A percentile compares a stretch with the other conserved stretches of the same genome.
These are phyloP conservation scores for Theileria parva DNA, from an alignment of 169 alveolate species.

Conservation along the genomic window DNA sequence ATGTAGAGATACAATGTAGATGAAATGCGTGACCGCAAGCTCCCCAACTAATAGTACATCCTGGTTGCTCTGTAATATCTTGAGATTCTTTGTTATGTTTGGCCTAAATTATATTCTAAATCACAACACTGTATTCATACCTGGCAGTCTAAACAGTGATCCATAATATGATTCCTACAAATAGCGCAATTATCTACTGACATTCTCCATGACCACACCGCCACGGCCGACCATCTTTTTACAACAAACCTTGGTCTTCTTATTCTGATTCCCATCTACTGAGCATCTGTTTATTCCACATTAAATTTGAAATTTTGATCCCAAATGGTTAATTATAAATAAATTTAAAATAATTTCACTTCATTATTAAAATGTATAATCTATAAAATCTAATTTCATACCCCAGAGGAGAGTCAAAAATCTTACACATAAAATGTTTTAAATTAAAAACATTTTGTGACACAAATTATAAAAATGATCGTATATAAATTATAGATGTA, in stretches of 20 bases:
- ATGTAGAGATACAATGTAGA: conserved; percentile 97
- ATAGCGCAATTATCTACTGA: conserved; percentile 99
- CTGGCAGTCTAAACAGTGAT: conserved; percentile 96
- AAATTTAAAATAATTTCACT: background rate
- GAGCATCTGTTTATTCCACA: background rate
- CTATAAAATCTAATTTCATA: background rate
- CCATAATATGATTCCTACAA: conserved; percentile 98
- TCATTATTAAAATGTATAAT: background rate
- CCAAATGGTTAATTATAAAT: background rate
- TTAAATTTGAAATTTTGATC: background rate
- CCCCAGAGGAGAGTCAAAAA: conserved; percentile 1
- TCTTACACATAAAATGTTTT: background rate
- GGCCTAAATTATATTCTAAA: conserved; percentile 9
- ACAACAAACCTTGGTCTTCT: conserved; percentile 67
- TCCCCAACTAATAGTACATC: conserved; percentile 99
- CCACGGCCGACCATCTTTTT: conserved; percentile 97
- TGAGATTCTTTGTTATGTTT: conserved; percentile 46
- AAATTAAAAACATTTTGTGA: background rate
- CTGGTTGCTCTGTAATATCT: conserved; percentile 78
- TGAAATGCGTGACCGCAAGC: conserved; percentile 99
- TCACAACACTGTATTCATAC: conserved; percentile 82
- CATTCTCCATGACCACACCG: conserved; percentile 98
- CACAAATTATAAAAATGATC: background rate
- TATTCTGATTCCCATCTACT: background rate
- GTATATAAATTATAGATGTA: background rate